Conservation (phyloP, 2,329 filamentous ascomycete genomes). For the Colletotrichum sp. region DNA sequence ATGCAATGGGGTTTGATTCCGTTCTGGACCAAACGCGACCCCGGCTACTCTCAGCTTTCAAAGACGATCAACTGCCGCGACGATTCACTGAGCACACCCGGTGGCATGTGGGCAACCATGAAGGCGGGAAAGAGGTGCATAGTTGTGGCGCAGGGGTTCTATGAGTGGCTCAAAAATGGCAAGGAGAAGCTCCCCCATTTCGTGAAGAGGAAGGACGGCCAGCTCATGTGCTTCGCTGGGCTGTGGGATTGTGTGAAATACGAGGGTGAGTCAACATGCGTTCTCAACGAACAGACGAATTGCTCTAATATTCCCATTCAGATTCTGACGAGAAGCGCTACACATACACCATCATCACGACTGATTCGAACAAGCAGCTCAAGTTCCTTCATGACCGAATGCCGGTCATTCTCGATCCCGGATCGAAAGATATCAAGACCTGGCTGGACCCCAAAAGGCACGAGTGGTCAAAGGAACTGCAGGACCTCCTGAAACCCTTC, state of each 20-base stretch:
- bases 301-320: background rate
- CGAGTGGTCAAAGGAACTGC: constrained; percentile 81
- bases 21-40: constrained; percentile 88
- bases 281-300: background rate
- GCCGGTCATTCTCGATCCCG: constrained; percentile 88
- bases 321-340: constrained; percentile 74
- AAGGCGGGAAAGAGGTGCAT: constrained; percentile 89
- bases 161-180: constrained; percentile 88
- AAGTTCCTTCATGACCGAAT: constrained; percentile 92
- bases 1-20: constrained; percentile 98
- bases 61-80: constrained; percentile 96
- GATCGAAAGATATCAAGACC: constrained; percentile 68
- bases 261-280: constrained; percentile 58
- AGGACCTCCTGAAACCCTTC: constrained; percentile 80
- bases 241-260: constrained; percentile 89
- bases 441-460: constrained; percentile 80
- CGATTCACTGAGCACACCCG: constrained; percentile 77
- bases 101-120: constrained; percentile 92
- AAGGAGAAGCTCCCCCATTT: constrained; percentile 88
- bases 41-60: constrained; percentile 78
- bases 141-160: constrained; percentile 90
- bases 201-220: constrained; percentile 79
- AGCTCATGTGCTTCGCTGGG: constrained; percentile 87
- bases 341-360: constrained; percentile 95
- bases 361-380: constrained; percentile 80